A percentile compares a stretch with the other conserved stretches of the same genome.
These are phyloP conservation scores for Coemansia sp. DNA, from an alignment of 192 early-diverging fungal genomes.

Conservation along the genomic window DNA sequence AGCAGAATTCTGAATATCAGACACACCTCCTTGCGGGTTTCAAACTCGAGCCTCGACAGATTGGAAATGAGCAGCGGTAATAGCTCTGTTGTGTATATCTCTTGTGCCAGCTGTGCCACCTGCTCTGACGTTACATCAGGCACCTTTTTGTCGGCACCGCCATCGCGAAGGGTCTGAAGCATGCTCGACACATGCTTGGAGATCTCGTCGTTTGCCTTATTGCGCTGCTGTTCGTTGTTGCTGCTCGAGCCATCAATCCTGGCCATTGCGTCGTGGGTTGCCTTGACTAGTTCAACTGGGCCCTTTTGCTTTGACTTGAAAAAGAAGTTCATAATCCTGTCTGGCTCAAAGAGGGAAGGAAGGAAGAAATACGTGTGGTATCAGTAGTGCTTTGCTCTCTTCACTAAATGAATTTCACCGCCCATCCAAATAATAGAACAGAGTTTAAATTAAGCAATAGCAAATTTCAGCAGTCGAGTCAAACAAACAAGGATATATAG, in stretches of 20 bases:
- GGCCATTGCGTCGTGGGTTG: slow-evolving; percentile 79
- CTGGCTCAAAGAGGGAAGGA: slow-evolving; percentile 1
- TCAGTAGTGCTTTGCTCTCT: not conserved
- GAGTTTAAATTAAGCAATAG: too few species aligned
- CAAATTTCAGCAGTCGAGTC: not conserved
- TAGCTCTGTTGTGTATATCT: slow-evolving; percentile 91
- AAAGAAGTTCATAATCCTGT: slow-evolving; percentile 64
- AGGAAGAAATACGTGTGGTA: not conserved
- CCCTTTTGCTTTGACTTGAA: slow-evolving; percentile 83
- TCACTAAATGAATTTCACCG: too few species aligned
- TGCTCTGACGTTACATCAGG: slow-evolving; percentile 69
- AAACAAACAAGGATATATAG: not conserved
- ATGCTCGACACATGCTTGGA: slow-evolving; percentile 90
- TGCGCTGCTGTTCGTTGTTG: slow-evolving; percentile 58
- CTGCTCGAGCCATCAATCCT: slow-evolving; percentile 54
- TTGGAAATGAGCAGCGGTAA: slow-evolving; percentile 86
- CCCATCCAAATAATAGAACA: too few species aligned
- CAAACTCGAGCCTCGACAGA: slow-evolving; percentile 91
- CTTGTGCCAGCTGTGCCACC: slow-evolving; percentile 92
- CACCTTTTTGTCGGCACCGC: slow-evolving; percentile 71
- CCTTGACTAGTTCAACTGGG: slow-evolving; percentile 85
- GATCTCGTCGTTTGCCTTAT: slow-evolving; percentile 94
- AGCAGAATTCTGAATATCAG: slow-evolving; percentile 97
- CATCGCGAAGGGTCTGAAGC: slow-evolving; percentile 93
- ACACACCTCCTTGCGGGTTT: slow-evolving; percentile 89